Evolutionary conservation across 495 filamentous ascomycete species (phyloP).

Genomic region (Hypomontagnella submonticulosa): DNA sequence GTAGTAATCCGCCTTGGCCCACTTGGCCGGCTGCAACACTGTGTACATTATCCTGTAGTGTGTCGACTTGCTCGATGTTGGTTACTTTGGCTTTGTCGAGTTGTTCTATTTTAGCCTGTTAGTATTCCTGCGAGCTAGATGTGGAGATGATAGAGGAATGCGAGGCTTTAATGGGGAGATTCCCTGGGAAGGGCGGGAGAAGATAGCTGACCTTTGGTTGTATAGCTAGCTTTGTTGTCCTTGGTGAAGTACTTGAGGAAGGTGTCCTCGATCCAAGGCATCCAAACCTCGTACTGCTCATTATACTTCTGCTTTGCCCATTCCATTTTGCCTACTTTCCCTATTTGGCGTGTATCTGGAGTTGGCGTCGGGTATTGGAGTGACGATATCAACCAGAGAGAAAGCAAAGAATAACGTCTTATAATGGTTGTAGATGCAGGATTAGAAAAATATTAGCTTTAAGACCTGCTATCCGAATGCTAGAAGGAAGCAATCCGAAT

Average conservation of each 20-base stretch:
- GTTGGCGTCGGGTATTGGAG: no score
- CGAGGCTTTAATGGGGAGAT: no score
- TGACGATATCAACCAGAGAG: no score
- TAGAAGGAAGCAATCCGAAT: no score
- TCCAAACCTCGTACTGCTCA: constrained; percentile 75
- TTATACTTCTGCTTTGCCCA: constrained; percentile 69
- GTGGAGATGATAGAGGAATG: not conserved
- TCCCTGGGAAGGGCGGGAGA: constrained; percentile 5
- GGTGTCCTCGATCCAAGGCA: constrained; percentile 79
- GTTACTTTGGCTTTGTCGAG: constrained; percentile 75
- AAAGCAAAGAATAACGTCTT: no score
- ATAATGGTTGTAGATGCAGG: no score
- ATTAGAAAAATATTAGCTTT: no score
- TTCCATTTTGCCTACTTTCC: constrained; percentile 50
- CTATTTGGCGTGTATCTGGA: not conserved
- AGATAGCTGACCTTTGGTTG: constrained; percentile 61
- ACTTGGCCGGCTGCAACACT: constrained; percentile 67
- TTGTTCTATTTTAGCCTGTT: constrained; percentile 57
- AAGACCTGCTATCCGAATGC: no score
- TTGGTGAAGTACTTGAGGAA: constrained; percentile 76
- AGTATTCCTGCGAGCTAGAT: not conserved
- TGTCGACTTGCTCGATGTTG: constrained; percentile 68
- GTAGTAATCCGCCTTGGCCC: constrained; percentile 69
- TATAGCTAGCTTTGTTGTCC: constrained; percentile 77
- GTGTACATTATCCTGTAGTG: constrained; percentile 70